Base-by-base conservation (phyloP, 768 basidiomycete species). In the Kwoniella sp. region DNA sequence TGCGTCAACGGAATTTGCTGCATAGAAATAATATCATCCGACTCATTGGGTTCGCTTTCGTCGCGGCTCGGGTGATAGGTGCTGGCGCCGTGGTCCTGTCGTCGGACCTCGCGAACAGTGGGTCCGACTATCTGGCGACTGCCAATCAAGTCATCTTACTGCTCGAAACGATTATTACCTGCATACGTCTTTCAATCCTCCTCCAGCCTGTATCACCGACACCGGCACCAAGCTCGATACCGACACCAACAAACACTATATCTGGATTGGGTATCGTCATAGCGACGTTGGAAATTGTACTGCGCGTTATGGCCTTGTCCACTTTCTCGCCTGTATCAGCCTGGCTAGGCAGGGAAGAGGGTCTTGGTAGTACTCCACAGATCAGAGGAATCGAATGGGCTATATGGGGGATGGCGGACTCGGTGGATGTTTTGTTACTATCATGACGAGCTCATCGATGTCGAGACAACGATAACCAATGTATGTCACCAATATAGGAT, bases 321-420 rank as follows among this genome's bases (percentile, higher is more conserved):
- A 5, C 17, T 31, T 29, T 34, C 20, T 31, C 1, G 4, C 30
- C 34, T 9, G 17, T 31, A 20, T 31, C 17, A 20, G 17, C 41
- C 8, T 17, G 4, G 17, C 17, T 45, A 3, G 41, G 41, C 9
- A 45, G 9, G 11, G 30, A 55, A 29, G 4, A 22, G 17, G 52
- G 28, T n/a, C 23, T 41, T 41, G 45, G 9, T 26, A 22, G 37
- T 12, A 23, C 13, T 23, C 25, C 22, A 47, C 22, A 26, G 37
- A 28, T 28, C 15, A 25, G n/a, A 41, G 28, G 45, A 48, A 8
- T 58, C 26, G 58, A 58, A 48, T 58, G 58, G 58, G 41, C 26
- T 3, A 9, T 58, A 23, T 58, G 58, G 58, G 58, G 38, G n/a
- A 8, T 28, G 8, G 28, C 48, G 26, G 58, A 58, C 30, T 17